phyloP scores from a whole-genome alignment of 1,284 basidiomycete species.

The Puccinia coronata region DNA sequence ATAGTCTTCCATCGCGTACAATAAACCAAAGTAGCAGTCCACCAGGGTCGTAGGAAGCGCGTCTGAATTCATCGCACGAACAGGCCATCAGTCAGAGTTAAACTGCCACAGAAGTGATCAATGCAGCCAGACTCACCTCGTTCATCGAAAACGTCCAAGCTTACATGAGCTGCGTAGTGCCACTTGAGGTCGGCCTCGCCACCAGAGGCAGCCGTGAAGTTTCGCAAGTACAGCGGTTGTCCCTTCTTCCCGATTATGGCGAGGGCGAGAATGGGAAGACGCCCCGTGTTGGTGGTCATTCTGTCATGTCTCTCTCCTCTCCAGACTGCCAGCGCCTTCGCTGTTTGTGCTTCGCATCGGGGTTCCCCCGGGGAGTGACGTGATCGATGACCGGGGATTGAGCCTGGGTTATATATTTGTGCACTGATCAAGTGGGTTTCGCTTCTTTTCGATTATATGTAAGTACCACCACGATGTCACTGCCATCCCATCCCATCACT shows the following conservation, averaged over 20 bases:
- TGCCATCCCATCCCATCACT: slow-evolving; percentile 45
- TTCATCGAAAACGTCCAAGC: slow-evolving; percentile 48
- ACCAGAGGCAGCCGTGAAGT: slow-evolving; percentile 23
- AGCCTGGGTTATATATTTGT: too few relatives aligned
- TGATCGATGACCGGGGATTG: background rate
- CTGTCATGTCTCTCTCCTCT: background rate
- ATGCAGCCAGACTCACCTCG: slow-evolving; percentile 24
- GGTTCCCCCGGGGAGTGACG: background rate
- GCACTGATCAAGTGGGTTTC: too few relatives aligned
- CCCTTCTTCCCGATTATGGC: slow-evolving; percentile 38
- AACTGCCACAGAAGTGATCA: background rate
- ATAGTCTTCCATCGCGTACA: slow-evolving; percentile 46
- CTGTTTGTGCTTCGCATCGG: too few relatives aligned
- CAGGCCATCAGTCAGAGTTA: too few relatives aligned
- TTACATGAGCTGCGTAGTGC: slow-evolving; percentile 47
- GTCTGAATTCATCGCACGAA: slow-evolving; percentile 6
- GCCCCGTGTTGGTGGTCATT: slow-evolving; percentile 6
- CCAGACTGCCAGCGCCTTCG: too few relatives aligned
- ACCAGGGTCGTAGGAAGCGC: slow-evolving; percentile 34
- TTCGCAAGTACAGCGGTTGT: slow-evolving; percentile 37
- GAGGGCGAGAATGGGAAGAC: slow-evolving; percentile 41
- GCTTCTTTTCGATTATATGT: too few relatives aligned
- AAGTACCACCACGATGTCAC: background rate
- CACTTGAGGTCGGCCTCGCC: slow-evolving; percentile 46
- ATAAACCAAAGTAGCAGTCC: slow-evolving; percentile 48